Evolutionary conservation across 306 rosid genomes (phyloP).

Genomic region (Castanea crenata): DNA sequence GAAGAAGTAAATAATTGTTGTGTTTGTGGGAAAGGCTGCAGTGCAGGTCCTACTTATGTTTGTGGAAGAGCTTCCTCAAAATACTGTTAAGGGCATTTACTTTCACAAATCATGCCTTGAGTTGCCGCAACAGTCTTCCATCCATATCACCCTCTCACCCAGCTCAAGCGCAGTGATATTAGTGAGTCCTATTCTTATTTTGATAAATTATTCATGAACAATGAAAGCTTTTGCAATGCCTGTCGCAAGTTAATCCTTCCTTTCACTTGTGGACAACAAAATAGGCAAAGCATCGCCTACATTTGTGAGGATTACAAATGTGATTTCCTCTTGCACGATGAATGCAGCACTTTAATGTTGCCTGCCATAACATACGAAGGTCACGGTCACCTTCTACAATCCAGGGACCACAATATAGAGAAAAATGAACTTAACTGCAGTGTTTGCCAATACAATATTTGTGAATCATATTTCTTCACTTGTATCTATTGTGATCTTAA

Average conservation of each 20-base stretch:
- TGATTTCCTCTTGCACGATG: not conserved
- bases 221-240: too few relatives aligned
- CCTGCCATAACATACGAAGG: not conserved
- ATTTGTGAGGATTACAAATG: not conserved
- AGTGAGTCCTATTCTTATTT: too few relatives aligned
- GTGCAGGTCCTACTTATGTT: not conserved
- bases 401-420: not conserved
- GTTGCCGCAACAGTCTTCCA: not conserved
- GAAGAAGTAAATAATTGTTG: not conserved
- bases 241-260: too few relatives aligned
- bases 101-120: not conserved
- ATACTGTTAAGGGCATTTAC: not conserved
- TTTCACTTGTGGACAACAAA: too few relatives aligned
- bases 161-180: too few relatives aligned
- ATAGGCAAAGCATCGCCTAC: too few relatives aligned
- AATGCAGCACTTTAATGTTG: not conserved
- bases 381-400: not conserved
- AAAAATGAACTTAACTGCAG: too few relatives aligned
- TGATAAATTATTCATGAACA: too few relatives aligned
- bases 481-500: not conserved
- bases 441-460: not conserved
- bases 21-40: not conserved
- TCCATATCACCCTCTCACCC: not conserved
- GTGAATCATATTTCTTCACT: not conserved
- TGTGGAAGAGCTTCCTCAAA: not conserved